Conservation (phyloP, 345 rosid genomes). For the Acer campestre region DNA sequence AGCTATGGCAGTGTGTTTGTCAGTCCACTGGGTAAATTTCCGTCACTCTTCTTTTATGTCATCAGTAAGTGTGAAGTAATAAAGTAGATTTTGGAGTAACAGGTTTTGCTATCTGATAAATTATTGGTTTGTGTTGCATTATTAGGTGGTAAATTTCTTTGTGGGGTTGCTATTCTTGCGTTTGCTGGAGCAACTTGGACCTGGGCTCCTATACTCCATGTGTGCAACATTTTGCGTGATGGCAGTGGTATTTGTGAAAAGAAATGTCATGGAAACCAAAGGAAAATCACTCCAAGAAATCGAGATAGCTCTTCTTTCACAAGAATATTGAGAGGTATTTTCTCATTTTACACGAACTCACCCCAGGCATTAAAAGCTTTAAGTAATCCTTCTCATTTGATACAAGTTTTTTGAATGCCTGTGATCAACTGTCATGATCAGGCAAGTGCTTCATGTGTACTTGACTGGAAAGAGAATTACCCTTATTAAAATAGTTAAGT, state of each 20-base stretch:
- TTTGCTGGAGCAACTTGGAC: slow-evolving; percentile 79
- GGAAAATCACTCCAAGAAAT: slow-evolving; percentile 98
- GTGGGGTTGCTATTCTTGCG: slow-evolving; percentile 92
- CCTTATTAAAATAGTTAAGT: background rate
- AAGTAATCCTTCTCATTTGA: background rate
- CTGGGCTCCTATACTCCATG: slow-evolving; percentile 72
- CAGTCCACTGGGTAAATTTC: slow-evolving; percentile 92
- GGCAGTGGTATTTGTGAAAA: slow-evolving; percentile 82
- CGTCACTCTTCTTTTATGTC: background rate
- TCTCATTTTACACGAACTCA: background rate
- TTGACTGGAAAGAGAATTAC: background rate
- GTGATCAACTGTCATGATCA: background rate
- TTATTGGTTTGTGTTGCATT: background rate
- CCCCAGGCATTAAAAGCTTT: background rate
- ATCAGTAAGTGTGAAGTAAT: background rate
- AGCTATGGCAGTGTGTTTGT: slow-evolving; percentile 97
- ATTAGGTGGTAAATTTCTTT: slow-evolving; percentile 90
- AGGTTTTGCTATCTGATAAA: background rate
- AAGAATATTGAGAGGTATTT: slow-evolving; percentile 25
- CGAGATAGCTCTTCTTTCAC: slow-evolving; percentile 89
- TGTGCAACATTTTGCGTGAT: slow-evolving; percentile 76
- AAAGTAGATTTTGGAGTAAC: background rate
- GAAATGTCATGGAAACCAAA: slow-evolving; percentile 89
- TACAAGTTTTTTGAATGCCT: too few species aligned
- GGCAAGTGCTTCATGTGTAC: background rate